These are phyloP conservation scores for Volvox africanus DNA, from an alignment of 139 green algal species.

Conservation along the genomic window DNA sequence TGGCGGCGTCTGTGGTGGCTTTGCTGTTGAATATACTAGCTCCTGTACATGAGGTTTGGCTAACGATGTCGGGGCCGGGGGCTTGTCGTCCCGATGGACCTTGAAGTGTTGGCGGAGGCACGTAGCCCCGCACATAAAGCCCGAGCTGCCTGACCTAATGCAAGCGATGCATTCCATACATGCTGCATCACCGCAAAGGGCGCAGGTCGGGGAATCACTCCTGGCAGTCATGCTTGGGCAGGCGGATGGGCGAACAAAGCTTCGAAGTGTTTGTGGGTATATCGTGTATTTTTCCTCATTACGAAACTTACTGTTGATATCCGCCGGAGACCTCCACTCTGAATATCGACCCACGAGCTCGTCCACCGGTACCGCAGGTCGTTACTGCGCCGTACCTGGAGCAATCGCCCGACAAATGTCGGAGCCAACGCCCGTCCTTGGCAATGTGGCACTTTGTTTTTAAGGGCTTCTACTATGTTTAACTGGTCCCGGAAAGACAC, in stretches of 20 bases:
- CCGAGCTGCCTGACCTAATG: background rate
- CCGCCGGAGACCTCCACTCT: background rate
- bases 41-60: background rate
- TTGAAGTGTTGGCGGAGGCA: background rate
- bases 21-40: background rate
- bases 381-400: no score
- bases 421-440: no score
- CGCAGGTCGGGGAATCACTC: background rate
- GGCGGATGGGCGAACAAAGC: background rate
- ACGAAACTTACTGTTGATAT: background rate
- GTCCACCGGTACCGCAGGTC: background rate
- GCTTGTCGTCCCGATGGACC: background rate
- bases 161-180: constrained; percentile 29
- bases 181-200: background rate
- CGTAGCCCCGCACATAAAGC: background rate
- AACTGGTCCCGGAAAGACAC: no score
- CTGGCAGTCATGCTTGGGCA: constrained; percentile 1
- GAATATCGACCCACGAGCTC: background rate
- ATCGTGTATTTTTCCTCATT: background rate
- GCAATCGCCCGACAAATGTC: no score
- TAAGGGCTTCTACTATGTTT: no score
- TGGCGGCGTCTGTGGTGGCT: background rate
- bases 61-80: background rate
- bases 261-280: background rate
- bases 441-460: no score